A percentile compares a stretch with the other conserved stretches of the same genome.
phyloP scores from a whole-genome alignment of 768 basidiomycete genomes.

The Tubosaeta sp. region DNA sequence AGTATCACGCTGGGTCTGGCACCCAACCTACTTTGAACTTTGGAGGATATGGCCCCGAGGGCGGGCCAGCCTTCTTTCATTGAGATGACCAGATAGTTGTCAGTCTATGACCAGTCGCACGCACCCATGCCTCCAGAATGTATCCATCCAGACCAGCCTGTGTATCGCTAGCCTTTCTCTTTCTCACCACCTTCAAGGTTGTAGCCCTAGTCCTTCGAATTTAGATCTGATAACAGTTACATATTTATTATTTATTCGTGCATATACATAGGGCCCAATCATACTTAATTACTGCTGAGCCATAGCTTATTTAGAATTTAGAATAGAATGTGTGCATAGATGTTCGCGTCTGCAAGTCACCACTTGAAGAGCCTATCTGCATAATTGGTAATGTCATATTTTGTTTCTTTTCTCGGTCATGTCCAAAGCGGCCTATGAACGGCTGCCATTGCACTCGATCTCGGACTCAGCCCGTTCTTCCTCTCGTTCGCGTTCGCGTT shows the following conservation, averaged over 20 bases:
- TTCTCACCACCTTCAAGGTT: background rate
- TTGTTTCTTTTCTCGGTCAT: slow-evolving; percentile 14
- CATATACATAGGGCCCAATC: too few relatives aligned
- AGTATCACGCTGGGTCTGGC: background rate
- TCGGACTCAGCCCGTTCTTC: slow-evolving; percentile 26
- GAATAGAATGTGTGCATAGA: too few relatives aligned
- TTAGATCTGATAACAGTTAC: too few relatives aligned
- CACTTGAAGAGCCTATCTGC: too few relatives aligned
- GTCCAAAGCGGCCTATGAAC: slow-evolving; percentile 43
- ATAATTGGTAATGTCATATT: background rate
- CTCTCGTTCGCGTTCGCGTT: slow-evolving; percentile 21
- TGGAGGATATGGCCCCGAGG: background rate
- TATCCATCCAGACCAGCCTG: background rate
- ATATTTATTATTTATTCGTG: background rate
- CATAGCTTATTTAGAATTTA: too few relatives aligned
- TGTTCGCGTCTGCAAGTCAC: too few relatives aligned
- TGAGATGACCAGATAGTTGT: background rate
- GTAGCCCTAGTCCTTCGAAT: slow-evolving; percentile 14
- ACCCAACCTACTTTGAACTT: background rate
- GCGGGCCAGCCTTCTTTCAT: background rate
- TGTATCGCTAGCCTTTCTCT: background rate
- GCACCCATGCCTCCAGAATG: too few relatives aligned
- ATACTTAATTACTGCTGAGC: too few relatives aligned
- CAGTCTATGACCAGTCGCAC: too few relatives aligned
- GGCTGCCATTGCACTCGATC: slow-evolving; percentile 47